Evolutionary conservation across 2,329 filamentous ascomycete species (phyloP).

Genomic region (Colletotrichum eleusines): DNA sequence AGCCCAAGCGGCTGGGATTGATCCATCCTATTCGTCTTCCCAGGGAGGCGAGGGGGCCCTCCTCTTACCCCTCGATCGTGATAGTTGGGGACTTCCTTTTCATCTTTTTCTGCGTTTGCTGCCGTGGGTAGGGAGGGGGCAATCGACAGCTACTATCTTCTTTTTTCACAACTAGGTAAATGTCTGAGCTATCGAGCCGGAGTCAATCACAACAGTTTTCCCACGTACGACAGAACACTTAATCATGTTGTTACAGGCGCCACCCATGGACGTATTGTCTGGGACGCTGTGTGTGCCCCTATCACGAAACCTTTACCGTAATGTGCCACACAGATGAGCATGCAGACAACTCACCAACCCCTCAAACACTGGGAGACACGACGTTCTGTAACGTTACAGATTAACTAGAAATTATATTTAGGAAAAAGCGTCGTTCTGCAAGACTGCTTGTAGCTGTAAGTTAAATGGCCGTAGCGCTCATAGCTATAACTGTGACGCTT

Average conservation of each 20-base stretch:
- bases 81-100: background rate
- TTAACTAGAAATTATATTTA: constrained; percentile 31
- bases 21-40: background rate
- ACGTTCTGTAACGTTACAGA: background rate
- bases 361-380: background rate
- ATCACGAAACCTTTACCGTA: background rate
- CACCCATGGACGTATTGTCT: accelerated
- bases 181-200: background rate
- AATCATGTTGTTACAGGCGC: background rate
- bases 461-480: constrained; percentile 1
- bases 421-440: constrained; percentile 2
- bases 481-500: background rate
- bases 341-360: background rate
- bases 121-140: background rate
- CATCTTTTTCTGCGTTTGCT: background rate
- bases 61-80: background rate
- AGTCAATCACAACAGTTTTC: background rate
- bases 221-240: background rate
- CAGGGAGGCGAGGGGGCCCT: too few relatives aligned
- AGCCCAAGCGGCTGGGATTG: background rate
- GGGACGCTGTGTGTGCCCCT: background rate
- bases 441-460: constrained; percentile 6
- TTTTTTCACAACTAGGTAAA: background rate
- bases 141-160: background rate
- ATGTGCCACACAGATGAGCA: background rate